Evolutionary conservation across 257 asterid genomes (phyloP).

Genomic region (Gentiana straminea): DNA sequence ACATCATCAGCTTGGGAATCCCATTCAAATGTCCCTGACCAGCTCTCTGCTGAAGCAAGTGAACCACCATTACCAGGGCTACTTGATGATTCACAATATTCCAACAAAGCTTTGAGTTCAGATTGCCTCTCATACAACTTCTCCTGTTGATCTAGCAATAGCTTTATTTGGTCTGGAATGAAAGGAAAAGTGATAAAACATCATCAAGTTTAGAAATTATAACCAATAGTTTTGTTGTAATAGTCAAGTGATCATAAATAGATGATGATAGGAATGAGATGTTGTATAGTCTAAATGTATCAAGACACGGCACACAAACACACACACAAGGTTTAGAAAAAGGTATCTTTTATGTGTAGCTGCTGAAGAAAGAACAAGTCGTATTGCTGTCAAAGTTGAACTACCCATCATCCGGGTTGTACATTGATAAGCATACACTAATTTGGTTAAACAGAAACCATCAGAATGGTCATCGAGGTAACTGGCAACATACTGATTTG

Average conservation of each 20-base stretch:
- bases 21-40: conserved; percentile 83
- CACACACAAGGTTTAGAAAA: too few species aligned
- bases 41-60: conserved; percentile 51
- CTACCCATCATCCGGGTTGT: too few species aligned
- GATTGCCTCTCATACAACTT: conserved; percentile 56
- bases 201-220: background rate
- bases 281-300: background rate
- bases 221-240: background rate
- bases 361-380: too few species aligned
- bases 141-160: conserved; percentile 73
- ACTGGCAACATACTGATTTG: too few species aligned
- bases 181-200: conserved; percentile 4
- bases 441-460: too few species aligned
- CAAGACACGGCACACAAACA: too few species aligned
- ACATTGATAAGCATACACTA: too few species aligned
- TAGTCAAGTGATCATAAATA: background rate
- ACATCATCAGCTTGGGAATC: conserved; percentile 72
- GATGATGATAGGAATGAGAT: background rate
- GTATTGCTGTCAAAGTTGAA: too few species aligned
- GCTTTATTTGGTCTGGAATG: conserved; percentile 60
- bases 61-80: conserved; percentile 36
- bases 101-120: conserved; percentile 66
- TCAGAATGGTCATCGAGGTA: too few species aligned
- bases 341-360: too few species aligned
- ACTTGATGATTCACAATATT: conserved; percentile 45